Evolutionary conservation across 176 grass and related monocot species (phyloP), one percentile per base, ranked within the genome.

Genomic region (Coix lacrymajobi): DNA sequence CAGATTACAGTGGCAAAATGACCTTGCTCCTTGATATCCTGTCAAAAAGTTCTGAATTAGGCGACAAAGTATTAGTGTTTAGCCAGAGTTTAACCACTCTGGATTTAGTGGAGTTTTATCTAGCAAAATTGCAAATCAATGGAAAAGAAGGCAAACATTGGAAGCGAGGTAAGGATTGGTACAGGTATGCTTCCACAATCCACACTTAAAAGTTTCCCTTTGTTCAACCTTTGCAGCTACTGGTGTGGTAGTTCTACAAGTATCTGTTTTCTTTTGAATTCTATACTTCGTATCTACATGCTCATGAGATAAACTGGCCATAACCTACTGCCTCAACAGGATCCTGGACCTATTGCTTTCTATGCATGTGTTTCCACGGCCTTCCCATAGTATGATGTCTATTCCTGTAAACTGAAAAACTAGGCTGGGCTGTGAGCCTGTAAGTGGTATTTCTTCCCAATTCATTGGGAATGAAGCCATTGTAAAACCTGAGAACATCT

Each of bases 111-210:
- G 96, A 98, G 64, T 88, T 91, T 56, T 98, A 92, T 90, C 77
- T 98, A 32, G 93, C 91, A 38, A 98, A 94, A 84, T 33, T 98
- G 73, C 89, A 81, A 63, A 81, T 86, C 49, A 98, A 90, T 80
- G 91, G 80, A 81, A 88, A 81, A 56, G 89, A 92, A 83, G 85
- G 90, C 34, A 98, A 98, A 85, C 71, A 74, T 51, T 98, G 96
- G 96, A 98, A 95, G 77, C 96, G 93, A 83, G 92, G 92, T 26
- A 98, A 93, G 82, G 92, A 98, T 85, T 98, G 96, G 96, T 98
- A 95, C 82, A 98, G 96, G 96, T 98, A 95, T 80, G 84, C 66
- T 76, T 70, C 56, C 8, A 62, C 73, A 70, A 70, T 70, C 56
- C 8, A 62, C 73, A 70, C 38, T 70, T 76, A 4, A 24, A 51